These are phyloP conservation scores for Hemileccinum rubropunctum DNA, from an alignment of 768 basidiomycete genomes.

Conservation along the genomic window DNA sequence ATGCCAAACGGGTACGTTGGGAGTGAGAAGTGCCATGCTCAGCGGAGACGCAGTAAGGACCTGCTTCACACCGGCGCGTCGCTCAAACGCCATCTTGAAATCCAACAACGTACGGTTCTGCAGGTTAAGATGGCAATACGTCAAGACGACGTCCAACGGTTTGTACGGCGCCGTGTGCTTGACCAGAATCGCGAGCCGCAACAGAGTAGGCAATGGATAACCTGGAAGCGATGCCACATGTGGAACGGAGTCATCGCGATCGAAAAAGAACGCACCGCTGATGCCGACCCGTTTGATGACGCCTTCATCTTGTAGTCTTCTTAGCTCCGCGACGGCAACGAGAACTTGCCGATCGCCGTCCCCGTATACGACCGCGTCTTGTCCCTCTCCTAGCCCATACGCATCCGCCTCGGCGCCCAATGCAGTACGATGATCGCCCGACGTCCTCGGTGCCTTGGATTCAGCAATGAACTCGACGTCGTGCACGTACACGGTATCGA, in stretches of 20 bases:
- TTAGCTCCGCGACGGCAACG: slow-evolving; percentile 62
- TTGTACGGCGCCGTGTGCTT: slow-evolving; percentile 61
- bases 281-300: slow-evolving; percentile 74
- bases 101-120: slow-evolving; percentile 62
- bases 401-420: slow-evolving; percentile 48
- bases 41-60: slow-evolving; percentile 80
- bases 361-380: slow-evolving; percentile 56
- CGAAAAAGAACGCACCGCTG: slow-evolving; percentile 47
- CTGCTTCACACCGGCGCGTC: slow-evolving; percentile 64
- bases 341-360: slow-evolving; percentile 73
- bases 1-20: slow-evolving; percentile 65
- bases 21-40: slow-evolving; percentile 76
- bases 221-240: slow-evolving; percentile 41
- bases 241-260: background rate
- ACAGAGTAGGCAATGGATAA: slow-evolving; percentile 77
- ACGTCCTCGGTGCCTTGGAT: slow-evolving; percentile 43
- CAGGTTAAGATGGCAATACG: slow-evolving; percentile 78
- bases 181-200: slow-evolving; percentile 77
- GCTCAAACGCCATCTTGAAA: slow-evolving; percentile 55
- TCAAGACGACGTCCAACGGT: slow-evolving; percentile 76
- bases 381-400: slow-evolving; percentile 64
- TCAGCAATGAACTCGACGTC: slow-evolving; percentile 79
- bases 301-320: slow-evolving; percentile 69
- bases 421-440: slow-evolving; percentile 57
- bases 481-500: slow-evolving; percentile 81